phyloP scores from a whole-genome alignment of 1,284 basidiomycete genomes.

The Trametes pubescens region DNA sequence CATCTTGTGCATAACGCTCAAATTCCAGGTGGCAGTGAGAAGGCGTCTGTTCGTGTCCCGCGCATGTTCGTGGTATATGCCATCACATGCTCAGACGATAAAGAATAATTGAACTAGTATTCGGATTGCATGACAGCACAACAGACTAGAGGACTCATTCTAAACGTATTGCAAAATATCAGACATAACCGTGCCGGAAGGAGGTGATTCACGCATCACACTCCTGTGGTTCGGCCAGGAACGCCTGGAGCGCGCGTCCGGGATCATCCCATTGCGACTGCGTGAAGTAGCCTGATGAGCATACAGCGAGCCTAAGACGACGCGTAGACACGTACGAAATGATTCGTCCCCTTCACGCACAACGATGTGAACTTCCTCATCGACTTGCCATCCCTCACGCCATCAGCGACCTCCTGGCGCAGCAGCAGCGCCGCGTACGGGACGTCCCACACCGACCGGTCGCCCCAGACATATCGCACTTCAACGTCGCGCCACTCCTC shows the following conservation, averaged over 20 bases:
- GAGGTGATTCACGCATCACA: background rate
- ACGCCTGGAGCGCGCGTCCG: slow-evolving; percentile 24
- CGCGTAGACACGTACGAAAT: slow-evolving; percentile 23
- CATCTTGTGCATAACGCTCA: slow-evolving; percentile 2
- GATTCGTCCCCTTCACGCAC: slow-evolving; percentile 23
- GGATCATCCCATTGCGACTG: slow-evolving; percentile 39
- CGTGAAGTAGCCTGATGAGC: background rate
- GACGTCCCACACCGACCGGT: slow-evolving; percentile 21
- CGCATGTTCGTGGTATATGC: too few species aligned
- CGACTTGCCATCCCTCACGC: slow-evolving; percentile 3
- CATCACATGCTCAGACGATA: too few species aligned
- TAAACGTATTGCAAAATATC: too few species aligned
- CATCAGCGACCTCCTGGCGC: slow-evolving; percentile 14
- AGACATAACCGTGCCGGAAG: too few species aligned
- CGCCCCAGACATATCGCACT: slow-evolving; percentile 25
- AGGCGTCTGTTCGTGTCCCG: too few species aligned
- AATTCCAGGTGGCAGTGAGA: background rate
- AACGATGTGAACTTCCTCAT: slow-evolving; percentile 18
- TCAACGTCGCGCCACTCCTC: slow-evolving; percentile 23
- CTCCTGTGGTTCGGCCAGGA: slow-evolving; percentile 3
- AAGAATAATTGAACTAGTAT: too few species aligned
- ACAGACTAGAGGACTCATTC: too few species aligned
- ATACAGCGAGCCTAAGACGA: background rate
- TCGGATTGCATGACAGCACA: too few species aligned
- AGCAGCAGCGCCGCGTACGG: slow-evolving; percentile 14